phyloP scores from a whole-genome alignment of 1,139 yeast species.

The Pichia sp. region DNA sequence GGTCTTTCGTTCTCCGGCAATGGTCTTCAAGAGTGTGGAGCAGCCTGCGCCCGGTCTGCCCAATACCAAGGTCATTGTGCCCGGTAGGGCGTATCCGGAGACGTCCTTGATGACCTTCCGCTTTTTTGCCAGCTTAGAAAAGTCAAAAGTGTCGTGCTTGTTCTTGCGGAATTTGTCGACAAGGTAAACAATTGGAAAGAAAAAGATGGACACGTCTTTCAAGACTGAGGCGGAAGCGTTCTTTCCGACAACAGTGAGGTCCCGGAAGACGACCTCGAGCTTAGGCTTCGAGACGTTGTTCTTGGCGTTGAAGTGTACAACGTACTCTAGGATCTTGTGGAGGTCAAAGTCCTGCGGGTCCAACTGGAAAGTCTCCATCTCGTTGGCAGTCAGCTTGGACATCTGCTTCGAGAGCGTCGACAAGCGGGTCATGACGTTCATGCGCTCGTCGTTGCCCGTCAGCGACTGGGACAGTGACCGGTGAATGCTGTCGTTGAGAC shows the following conservation, averaged over 20 bases:
- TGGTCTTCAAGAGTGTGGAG: slow-evolving; percentile 40
- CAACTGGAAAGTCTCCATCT: slow-evolving; percentile 27
- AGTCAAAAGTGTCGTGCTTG: slow-evolving; percentile 15
- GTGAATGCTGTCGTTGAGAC: slow-evolving; percentile 9
- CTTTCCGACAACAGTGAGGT: slow-evolving; percentile 45
- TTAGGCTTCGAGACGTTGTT: slow-evolving; percentile 44
- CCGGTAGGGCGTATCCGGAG: slow-evolving; percentile 43
- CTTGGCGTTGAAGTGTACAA: slow-evolving; percentile 33
- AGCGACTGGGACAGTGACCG: slow-evolving; percentile 11
- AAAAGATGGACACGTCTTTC: slow-evolving; percentile 44
- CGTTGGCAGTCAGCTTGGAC: slow-evolving; percentile 26
- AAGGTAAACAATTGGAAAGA: slow-evolving; percentile 42
- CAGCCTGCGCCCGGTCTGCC: slow-evolving; percentile 59
- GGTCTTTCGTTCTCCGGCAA: slow-evolving; percentile 34
- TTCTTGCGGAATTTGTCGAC: slow-evolving; percentile 2
- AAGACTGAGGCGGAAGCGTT: slow-evolving; percentile 46
- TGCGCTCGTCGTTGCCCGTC: slow-evolving; percentile 9
- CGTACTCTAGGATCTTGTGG: slow-evolving; percentile 30
- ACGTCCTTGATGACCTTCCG: slow-evolving; percentile 39
- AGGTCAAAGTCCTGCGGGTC: slow-evolving; percentile 34
- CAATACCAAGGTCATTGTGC: slow-evolving; percentile 50
- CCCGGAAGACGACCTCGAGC: slow-evolving; percentile 45
- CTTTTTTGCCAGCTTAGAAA: slow-evolving; percentile 26
- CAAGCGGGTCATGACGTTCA: slow-evolving; percentile 27
- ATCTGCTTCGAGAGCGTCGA: slow-evolving; percentile 25